Evolutionary conservation across 2,329 filamentous ascomycete species (phyloP).

Genomic region (Trichoderma semiorbis): DNA sequence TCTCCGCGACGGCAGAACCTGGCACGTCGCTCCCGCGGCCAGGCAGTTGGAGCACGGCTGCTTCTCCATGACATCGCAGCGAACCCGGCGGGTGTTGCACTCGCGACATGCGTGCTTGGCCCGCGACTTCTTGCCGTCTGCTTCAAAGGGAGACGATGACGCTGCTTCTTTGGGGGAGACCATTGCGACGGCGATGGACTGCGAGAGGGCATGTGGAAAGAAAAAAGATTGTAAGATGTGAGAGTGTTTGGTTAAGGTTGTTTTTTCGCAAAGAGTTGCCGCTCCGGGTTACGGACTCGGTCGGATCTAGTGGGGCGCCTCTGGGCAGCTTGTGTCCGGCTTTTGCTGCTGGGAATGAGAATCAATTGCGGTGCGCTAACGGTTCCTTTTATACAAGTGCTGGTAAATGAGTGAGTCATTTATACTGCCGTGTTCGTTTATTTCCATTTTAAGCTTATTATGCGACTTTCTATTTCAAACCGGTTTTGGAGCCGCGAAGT

Average conservation of each 20-base stretch:
- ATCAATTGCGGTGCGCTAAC: background rate
- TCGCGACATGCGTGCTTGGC: conserved; percentile 36
- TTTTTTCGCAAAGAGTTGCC: background rate
- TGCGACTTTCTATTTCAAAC: background rate
- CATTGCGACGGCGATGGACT: background rate
- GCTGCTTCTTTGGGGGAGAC: background rate
- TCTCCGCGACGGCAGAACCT: conserved; percentile 33
- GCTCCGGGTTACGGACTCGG: background rate
- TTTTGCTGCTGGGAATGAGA: background rate
- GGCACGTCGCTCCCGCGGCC: conserved; percentile 27
- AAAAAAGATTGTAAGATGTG: background rate
- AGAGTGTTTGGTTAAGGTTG: background rate
- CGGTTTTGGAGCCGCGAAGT: background rate
- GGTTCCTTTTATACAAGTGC: background rate
- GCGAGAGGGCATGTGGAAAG: background rate
- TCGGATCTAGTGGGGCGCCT: background rate
- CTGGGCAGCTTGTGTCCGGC: background rate
- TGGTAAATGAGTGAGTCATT: background rate
- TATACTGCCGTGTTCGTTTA: background rate
- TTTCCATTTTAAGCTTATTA: background rate
- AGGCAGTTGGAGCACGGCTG: conserved; percentile 35
- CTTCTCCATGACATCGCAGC: conserved; percentile 35
- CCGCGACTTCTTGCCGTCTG: conserved; percentile 30
- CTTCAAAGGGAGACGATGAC: conserved; percentile 5
- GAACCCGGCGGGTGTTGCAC: conserved; percentile 35